Evolutionary conservation across 2,329 filamentous ascomycete genomes (phyloP), one percentile per base, ranked within the genome.

Genomic region (Penicillium carneum): DNA sequence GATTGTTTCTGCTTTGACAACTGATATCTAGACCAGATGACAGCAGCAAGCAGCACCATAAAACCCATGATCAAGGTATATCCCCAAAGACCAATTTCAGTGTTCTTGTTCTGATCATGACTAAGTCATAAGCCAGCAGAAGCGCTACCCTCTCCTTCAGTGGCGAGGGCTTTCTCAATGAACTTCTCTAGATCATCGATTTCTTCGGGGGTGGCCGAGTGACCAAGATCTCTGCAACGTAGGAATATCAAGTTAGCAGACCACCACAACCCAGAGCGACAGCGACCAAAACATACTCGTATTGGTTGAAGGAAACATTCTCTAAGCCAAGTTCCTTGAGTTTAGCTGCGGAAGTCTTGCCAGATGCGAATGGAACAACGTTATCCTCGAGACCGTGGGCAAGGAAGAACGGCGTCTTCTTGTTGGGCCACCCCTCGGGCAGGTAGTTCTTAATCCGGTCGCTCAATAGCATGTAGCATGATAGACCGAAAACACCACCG

Each of bases 401-500:
- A 88, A 97, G 90, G 78, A 95, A 91, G 64, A 98, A 88, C 1
- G 91, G 90, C 1, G 92, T 97, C 42, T 90, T 83, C 77, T 88
- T 87, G 76, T 92, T 93, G 57, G 84, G 81, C 67, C 80, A 85
- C 29, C 79, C 76, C 43, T 84, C 81, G 1, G 84, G 82, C 16
- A 86, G 76, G 65, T 86, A 81, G 9, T 83, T 83, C 72, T 84
- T 82, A 67, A 92, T 76, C 73, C 88, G 90, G 64, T 85, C 81
- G 65, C 86, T 83, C 48, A 97, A 82, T 20, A 92, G 83, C 68
- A 97, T 79, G 78, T 96, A 98, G 70, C 87, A 90, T 12, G 91
- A 95, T 63, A 98, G 80, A 8, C 89, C 92, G 64, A 97, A 89
- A 65, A 98, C 90, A 64, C 93, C 94, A n/a, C 88, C 94, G 16